Evolutionary conservation across 2,329 filamentous ascomycete species (phyloP), one percentile per base, ranked within the genome.

Genomic region (Coniella lustricola): DNA sequence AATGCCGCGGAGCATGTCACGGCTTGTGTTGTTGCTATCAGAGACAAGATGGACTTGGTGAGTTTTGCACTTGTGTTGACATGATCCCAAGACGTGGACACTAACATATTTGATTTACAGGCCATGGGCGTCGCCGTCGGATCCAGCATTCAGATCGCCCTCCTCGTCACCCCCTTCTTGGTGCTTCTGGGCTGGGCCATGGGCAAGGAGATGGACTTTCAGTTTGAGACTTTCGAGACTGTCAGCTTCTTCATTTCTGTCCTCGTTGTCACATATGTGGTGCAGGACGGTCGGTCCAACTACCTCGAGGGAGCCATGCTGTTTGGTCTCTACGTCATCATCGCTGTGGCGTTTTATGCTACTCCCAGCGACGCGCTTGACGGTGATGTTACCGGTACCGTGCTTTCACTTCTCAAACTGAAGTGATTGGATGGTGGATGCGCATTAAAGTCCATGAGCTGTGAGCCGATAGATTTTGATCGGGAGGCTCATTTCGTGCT

Each of bases 1-100:
- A 90, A 90, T 58, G 85, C 85, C 2, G 85, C 85, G 3, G 85
- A 90, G 64, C 86, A 90, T 59, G 86, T 90, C 34, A 90, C 87
- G 1, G 87, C 87, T 16, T 83, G 89, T 16, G 83, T 90, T 25
- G 86, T 90, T 21, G 85, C 87, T 0, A 73, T 82, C 54, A 85
- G 87, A 64, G 79, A 90, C 67, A 90, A 85, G 71, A 85, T 85
- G 81, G 79, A 84, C 59, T 67, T 84, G 44, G 50, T 52, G 41
- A 17, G 50, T 52, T 17, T 29, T 8, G n/a, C n/a, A 10, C 14
- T 16, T n/a, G 7, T 3, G n/a, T 10, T n/a, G 3, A 16, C 3
- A 16, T 16, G 7, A n/a, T 2, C 7, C 10, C 7, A 14, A 14
- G 12, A 25, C 12, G 13, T 21, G 10, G 20, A 16, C 13, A 34